Conservation (phyloP, 192 early-diverging fungal genomes). For the Coemansia sp. region DNA sequence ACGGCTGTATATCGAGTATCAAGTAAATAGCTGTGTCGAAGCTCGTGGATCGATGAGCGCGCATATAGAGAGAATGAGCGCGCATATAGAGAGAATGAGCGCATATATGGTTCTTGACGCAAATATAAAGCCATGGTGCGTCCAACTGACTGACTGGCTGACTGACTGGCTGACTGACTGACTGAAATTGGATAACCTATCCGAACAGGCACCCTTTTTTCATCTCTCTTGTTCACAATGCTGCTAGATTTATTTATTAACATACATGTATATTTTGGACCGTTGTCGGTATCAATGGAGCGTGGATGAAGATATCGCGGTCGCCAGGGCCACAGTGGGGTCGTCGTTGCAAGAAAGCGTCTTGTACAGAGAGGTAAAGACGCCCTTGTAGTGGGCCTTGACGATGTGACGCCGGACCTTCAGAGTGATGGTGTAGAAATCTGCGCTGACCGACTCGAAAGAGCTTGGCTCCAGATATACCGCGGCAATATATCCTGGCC, state of each 20-base stretch:
- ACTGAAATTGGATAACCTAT: no score
- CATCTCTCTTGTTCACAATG: no score
- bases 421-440: constrained; percentile 79
- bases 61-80: no score
- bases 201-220: no score
- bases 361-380: constrained; percentile 57
- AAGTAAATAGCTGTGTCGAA: no score
- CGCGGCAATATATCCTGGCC: constrained; percentile 66
- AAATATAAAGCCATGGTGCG: constrained; percentile 1
- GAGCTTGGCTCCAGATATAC: constrained; percentile 64
- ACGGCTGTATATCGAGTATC: no score
- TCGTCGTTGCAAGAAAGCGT: constrained; percentile 53
- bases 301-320: background rate
- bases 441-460: constrained; percentile 65
- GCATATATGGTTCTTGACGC: background rate
- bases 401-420: constrained; percentile 68
- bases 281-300: no score
- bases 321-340: background rate
- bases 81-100: background rate
- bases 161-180: no score
- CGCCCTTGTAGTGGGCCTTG: constrained; percentile 41
- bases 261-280: no score
- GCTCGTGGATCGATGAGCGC: no score
- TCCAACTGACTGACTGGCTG: background rate
- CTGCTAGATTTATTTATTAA: no score